Percentiles rank a stretch among this genome's conserved stretches.
Conservation (phyloP, 129 eudicot species). For the Lonicera japonica region DNA sequence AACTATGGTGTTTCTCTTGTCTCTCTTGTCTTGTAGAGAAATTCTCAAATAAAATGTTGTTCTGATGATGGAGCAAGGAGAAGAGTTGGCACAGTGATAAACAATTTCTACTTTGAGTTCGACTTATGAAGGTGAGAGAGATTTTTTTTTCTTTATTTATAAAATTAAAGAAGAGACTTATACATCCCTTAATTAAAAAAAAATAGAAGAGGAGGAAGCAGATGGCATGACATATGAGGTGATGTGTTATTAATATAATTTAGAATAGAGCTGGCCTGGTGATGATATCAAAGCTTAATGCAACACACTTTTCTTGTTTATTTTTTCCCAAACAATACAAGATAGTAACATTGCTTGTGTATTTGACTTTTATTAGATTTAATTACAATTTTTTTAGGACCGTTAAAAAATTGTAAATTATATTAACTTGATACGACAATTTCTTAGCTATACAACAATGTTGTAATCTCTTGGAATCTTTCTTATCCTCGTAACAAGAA, state of each 20-base stretch:
- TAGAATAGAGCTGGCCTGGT: slow-evolving; percentile 6
- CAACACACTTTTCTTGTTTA: neutral
- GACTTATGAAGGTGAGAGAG: too few relatives aligned
- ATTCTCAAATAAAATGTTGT: neutral
- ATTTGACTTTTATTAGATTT: neutral
- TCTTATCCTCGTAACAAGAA: too few relatives aligned
- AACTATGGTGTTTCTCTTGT: slow-evolving; percentile 9
- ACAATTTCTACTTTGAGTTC: too few relatives aligned
- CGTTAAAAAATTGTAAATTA: too few relatives aligned
- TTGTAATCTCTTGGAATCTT: too few relatives aligned
- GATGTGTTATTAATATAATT: neutral
- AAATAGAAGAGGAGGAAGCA: neutral
- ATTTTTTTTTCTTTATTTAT: too few relatives aligned
- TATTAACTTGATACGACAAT: too few relatives aligned
- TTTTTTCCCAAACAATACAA: neutral
- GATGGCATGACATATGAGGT: neutral
- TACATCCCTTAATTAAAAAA: neutral
- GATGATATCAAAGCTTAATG: slow-evolving; percentile 10
- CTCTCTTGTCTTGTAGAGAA: slow-evolving; percentile 7
- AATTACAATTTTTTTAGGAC: neutral
- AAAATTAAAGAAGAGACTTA: too few relatives aligned
- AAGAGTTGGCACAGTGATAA: too few relatives aligned
- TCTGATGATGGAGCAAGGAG: too few relatives aligned
- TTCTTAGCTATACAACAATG: too few relatives aligned
- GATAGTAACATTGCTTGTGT: neutral